Evolutionary conservation across 108 stramenopile genomes (phyloP).

Genomic region (Conticribra weissflogii): DNA sequence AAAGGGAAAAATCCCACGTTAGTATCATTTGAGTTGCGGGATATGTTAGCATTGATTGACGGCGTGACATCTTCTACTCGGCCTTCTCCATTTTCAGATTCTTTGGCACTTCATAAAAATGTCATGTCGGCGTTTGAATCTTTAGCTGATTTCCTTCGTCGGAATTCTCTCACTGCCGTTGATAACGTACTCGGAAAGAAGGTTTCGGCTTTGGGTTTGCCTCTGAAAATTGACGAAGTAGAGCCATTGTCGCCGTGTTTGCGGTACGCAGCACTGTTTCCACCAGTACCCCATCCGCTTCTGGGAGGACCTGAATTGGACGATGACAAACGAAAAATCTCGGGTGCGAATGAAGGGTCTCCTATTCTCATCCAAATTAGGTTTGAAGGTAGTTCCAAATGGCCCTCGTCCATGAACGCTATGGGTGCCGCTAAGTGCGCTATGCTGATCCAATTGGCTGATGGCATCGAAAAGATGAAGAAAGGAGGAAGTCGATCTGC

Average conservation of each 20-base stretch:
- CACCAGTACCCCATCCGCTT: conserved; percentile 74
- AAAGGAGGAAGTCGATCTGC: conserved; percentile 1
- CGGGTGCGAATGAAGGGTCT: conserved; percentile 57
- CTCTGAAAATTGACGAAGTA: conserved; percentile 80
- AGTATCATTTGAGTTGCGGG: conserved; percentile 57
- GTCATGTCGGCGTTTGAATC: conserved; percentile 72
- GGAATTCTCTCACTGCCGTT: conserved; percentile 40
- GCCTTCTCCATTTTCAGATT: conserved; percentile 41
- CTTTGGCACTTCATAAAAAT: conserved; percentile 61
- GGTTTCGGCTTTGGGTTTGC: conserved; percentile 62
- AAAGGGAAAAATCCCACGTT: conserved; percentile 20
- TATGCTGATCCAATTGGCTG: conserved; percentile 80
- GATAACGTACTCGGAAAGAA: conserved; percentile 28
- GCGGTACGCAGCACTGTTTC: conserved; percentile 81
- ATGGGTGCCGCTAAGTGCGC: conserved; percentile 91
- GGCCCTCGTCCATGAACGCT: conserved; percentile 82
- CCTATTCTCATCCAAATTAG: conserved; percentile 81
- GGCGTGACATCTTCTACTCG: conserved; percentile 30
- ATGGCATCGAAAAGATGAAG: conserved; percentile 76
- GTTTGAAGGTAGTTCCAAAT: conserved; percentile 78
- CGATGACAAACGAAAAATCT: conserved; percentile 43
- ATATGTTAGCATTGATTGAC: conserved; percentile 71
- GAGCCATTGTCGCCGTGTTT: conserved; percentile 77
- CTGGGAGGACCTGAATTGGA: conserved; percentile 53
- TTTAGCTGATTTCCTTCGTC: conserved; percentile 69